Conservation (phyloP, 2,329 filamentous ascomycete species). For the Aspergillus candidus region DNA sequence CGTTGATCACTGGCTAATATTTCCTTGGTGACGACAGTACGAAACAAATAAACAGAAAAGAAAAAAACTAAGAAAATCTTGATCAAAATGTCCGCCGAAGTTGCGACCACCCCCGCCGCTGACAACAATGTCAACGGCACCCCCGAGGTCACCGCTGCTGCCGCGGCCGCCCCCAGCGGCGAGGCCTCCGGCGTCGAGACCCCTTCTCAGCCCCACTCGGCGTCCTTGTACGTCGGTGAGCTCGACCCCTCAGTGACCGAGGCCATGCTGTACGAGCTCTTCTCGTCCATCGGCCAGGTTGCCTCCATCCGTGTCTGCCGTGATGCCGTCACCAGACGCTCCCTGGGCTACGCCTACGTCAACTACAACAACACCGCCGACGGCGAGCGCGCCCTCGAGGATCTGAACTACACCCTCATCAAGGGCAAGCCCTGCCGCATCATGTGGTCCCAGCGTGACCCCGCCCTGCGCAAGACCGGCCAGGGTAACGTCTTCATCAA, state of each 20-base stretch:
- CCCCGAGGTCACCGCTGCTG: slow-evolving; percentile 50
- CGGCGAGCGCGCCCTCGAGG: slow-evolving; percentile 96
- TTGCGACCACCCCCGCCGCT: slow-evolving; percentile 63
- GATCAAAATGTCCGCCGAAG: slow-evolving; percentile 70
- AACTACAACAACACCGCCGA: slow-evolving; percentile 98
- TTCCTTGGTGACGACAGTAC: slow-evolving; percentile 2
- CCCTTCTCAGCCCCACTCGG: slow-evolving; percentile 76
- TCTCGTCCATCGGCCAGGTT: slow-evolving; percentile 97
- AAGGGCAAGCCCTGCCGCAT: slow-evolving; percentile 98
- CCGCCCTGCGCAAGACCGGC: slow-evolving; percentile 96
- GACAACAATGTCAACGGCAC: slow-evolving; percentile 56
- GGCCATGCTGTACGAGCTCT: slow-evolving; percentile 99
- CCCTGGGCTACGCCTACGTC: slow-evolving; percentile 98
- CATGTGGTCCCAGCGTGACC: slow-evolving; percentile 99
- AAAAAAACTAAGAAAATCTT: slow-evolving; percentile 42
- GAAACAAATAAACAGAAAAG: slow-evolving; percentile 52
- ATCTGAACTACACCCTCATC: slow-evolving; percentile 99
- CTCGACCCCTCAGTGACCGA: slow-evolving; percentile 96
- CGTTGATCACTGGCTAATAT: slow-evolving; percentile 9
- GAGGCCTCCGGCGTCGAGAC: slow-evolving; percentile 38
- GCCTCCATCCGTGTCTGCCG: slow-evolving; percentile 99
- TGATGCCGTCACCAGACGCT: slow-evolving; percentile 96
- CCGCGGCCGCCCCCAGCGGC: slow-evolving; percentile 60
- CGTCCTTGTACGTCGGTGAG: slow-evolving; percentile 97
- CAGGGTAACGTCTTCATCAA: slow-evolving; percentile 99